Evolutionary conservation across 306 rosid species (phyloP).

Genomic region (Cicer judaicum): DNA sequence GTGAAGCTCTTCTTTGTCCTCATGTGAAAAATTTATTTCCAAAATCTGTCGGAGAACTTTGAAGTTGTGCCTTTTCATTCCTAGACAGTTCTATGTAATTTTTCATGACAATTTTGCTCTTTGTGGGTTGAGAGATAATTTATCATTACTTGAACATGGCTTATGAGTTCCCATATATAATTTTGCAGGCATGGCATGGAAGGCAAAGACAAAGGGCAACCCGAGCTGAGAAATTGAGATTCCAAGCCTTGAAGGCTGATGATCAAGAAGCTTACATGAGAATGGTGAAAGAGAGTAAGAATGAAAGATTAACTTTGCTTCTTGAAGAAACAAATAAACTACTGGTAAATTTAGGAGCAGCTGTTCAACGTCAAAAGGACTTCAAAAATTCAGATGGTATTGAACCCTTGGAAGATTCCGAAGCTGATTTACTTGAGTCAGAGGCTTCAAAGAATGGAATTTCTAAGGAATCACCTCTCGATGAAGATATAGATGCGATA

Average conservation of each 20-base stretch:
- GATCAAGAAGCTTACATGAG: conserved; percentile 99
- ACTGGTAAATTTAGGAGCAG: conserved; percentile 97
- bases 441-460: conserved; percentile 71
- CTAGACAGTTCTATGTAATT: conserved; percentile 25
- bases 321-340: conserved; percentile 98
- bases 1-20: too few relatives aligned
- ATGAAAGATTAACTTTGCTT: conserved; percentile 87
- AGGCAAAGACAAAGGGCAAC: conserved; percentile 98
- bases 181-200: conserved; percentile 92
- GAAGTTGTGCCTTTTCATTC: neutral
- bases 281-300: conserved; percentile 99
- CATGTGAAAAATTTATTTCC: too few relatives aligned
- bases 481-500: conserved; percentile 71
- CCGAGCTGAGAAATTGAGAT: conserved; percentile 94
- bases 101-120: conserved; percentile 12
- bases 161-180: conserved; percentile 35
- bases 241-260: conserved; percentile 97
- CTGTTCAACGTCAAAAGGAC: conserved; percentile 99
- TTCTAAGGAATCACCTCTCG: conserved; percentile 63
- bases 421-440: conserved; percentile 75
- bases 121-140: conserved; percentile 28
- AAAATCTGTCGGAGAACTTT: too few relatives aligned
- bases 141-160: conserved; percentile 34
- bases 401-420: conserved; percentile 81
- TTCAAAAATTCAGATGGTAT: conserved; percentile 74